A percentile compares a stretch with the other conserved stretches of the same genome.
phyloP scores from a whole-genome alignment of 768 basidiomycete species.

The Neoboletus magnificus region DNA sequence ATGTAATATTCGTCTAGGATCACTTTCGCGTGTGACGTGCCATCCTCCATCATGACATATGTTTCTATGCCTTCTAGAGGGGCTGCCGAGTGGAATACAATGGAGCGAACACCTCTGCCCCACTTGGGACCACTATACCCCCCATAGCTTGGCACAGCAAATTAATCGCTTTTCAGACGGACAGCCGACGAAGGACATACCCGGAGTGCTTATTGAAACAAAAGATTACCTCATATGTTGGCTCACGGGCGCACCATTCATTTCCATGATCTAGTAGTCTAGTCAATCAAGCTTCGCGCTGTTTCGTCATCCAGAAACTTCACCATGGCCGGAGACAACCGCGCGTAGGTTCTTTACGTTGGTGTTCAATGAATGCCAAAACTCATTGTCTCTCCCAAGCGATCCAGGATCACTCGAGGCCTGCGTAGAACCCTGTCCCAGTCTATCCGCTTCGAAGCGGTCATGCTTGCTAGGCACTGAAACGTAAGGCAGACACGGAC shows the following conservation, averaged over 20 bases:
- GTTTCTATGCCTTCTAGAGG: slow-evolving; percentile 50
- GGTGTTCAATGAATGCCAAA: slow-evolving; percentile 58
- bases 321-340: slow-evolving; percentile 71
- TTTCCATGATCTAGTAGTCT: slow-evolving; percentile 61
- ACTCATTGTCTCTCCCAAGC: slow-evolving; percentile 50
- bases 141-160: slow-evolving; percentile 50
- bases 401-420: slow-evolving; percentile 39
- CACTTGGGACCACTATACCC: slow-evolving; percentile 50
- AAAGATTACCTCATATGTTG: slow-evolving; percentile 58
- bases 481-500: background rate
- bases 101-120: slow-evolving; percentile 65
- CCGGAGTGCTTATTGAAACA: slow-evolving; percentile 79
- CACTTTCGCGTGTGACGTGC: slow-evolving; percentile 54
- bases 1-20: slow-evolving; percentile 43
- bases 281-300: background rate
- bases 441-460: slow-evolving; percentile 43
- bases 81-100: slow-evolving; percentile 51
- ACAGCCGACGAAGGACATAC: slow-evolving; percentile 29
- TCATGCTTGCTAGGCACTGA: background rate
- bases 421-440: slow-evolving; percentile 61
- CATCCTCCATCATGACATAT: slow-evolving; percentile 63
- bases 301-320: background rate
- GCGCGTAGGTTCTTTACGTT: slow-evolving; percentile 65
- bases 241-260: slow-evolving; percentile 75
- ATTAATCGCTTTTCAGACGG: background rate